Evolutionary conservation across 2,329 filamentous ascomycete species (phyloP).

Genomic region (Phyllosticta capitalensis): DNA sequence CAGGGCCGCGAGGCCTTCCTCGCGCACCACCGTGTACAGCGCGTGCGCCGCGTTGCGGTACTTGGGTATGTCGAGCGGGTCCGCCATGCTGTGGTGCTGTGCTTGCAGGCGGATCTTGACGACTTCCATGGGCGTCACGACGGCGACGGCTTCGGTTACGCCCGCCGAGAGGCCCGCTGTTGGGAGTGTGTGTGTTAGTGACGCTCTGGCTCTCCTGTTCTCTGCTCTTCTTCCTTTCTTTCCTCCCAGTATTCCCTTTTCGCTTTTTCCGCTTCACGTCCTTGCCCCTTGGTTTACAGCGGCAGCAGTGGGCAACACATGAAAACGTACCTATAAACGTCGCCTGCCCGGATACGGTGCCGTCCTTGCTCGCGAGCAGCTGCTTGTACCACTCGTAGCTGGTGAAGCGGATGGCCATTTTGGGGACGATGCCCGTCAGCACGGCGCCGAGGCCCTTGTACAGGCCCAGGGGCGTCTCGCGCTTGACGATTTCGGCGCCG

Average conservation of each 20-base stretch:
- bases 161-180: slow-evolving; percentile 80
- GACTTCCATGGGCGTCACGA: slow-evolving; percentile 98
- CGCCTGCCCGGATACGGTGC: slow-evolving; percentile 56
- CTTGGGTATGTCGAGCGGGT: slow-evolving; percentile 91
- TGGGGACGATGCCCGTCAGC: slow-evolving; percentile 89
- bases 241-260: too few relatives aligned
- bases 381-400: slow-evolving; percentile 96
- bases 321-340: slow-evolving; percentile 57
- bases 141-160: slow-evolving; percentile 89
- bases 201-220: neutral
- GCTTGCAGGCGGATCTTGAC: slow-evolving; percentile 98
- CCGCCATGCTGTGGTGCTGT: slow-evolving; percentile 95
- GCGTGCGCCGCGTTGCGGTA: slow-evolving; percentile 87
- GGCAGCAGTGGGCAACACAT: neutral
- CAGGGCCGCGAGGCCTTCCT: slow-evolving; percentile 79
- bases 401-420: slow-evolving; percentile 99
- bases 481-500: slow-evolving; percentile 73
- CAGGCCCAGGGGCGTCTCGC: slow-evolving; percentile 83
- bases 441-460: slow-evolving; percentile 99
- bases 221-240: too few relatives aligned
- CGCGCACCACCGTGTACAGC: slow-evolving; percentile 77
- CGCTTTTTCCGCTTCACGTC: neutral
- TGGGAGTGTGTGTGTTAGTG: neutral
- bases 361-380: slow-evolving; percentile 55
- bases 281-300: neutral